phyloP scores from a whole-genome alignment of 2,329 filamentous ascomycete species.

The Colletotrichum sp. region DNA sequence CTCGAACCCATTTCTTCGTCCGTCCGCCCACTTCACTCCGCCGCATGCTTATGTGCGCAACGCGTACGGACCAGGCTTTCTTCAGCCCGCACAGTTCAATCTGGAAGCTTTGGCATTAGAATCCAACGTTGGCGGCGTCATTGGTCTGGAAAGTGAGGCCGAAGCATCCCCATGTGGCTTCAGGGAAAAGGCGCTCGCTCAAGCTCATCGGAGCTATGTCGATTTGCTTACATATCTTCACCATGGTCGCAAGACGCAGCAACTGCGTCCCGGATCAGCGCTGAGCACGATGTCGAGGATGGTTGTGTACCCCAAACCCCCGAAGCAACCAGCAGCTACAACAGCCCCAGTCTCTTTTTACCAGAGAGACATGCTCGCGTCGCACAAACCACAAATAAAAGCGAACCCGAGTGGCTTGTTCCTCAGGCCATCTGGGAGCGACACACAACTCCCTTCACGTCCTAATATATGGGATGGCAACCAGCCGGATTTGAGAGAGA shows the following conservation, averaged over 20 bases:
- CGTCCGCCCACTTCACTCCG: conserved; percentile 3
- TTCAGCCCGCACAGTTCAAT: conserved; percentile 25
- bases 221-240: conserved; percentile 72
- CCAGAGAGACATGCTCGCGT: background rate
- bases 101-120: conserved; percentile 37
- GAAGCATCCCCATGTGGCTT: conserved; percentile 48
- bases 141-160: background rate
- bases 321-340: conserved; percentile 34
- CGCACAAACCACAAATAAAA: background rate
- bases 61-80: background rate
- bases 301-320: conserved; percentile 60
- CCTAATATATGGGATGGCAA: background rate
- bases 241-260: conserved; percentile 56
- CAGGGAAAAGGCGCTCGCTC: conserved; percentile 70
- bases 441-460: background rate
- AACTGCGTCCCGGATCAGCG: conserved; percentile 38
- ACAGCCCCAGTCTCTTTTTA: background rate
- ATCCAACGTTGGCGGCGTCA: conserved; percentile 22
- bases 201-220: conserved; percentile 76
- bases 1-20: background rate
- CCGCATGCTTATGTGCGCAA: background rate
- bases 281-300: conserved; percentile 48
- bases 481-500: background rate
- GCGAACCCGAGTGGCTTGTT: background rate
- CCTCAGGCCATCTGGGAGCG: background rate